These are phyloP conservation scores for Extremus antarcticus DNA, from an alignment of 495 filamentous ascomycete genomes.

Conservation along the genomic window DNA sequence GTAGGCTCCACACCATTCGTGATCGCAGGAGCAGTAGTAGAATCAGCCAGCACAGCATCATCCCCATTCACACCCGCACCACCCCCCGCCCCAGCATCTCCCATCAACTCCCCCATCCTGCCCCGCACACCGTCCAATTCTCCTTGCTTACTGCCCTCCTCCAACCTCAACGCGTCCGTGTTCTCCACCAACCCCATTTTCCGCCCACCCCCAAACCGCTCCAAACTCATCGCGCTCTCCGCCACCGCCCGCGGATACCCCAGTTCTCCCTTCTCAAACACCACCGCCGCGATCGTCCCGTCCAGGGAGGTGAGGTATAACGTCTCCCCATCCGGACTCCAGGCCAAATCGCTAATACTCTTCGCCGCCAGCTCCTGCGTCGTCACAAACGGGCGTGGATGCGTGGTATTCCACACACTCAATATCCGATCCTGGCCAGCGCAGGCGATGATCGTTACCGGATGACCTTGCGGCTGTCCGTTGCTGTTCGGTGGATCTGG, in stretches of 20 bases:
- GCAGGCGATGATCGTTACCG: slow-evolving; percentile 93
- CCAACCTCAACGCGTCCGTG: slow-evolving; percentile 70
- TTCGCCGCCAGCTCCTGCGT: slow-evolving; percentile 79
- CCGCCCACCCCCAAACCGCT: slow-evolving; percentile 81
- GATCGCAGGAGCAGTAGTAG: slow-evolving; percentile 13
- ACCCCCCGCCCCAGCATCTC: slow-evolving; percentile 40
- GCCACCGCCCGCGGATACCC: slow-evolving; percentile 63
- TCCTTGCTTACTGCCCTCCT: slow-evolving; percentile 83
- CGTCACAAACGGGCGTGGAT: slow-evolving; percentile 78
- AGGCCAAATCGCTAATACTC: slow-evolving; percentile 84
- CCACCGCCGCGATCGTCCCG: slow-evolving; percentile 66
- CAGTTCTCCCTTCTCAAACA: slow-evolving; percentile 62
- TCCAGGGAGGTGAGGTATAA: slow-evolving; percentile 80
- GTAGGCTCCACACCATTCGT: slow-evolving; percentile 23
- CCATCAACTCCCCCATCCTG: slow-evolving; percentile 96
- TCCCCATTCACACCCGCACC: slow-evolving; percentile 21
- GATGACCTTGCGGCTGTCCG: slow-evolving; percentile 22
- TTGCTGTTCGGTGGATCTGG: slow-evolving; percentile 40
- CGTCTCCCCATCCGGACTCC: slow-evolving; percentile 84
- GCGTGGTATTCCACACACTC: slow-evolving; percentile 94
- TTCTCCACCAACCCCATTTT: slow-evolving; percentile 85
- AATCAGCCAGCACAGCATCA: slow-evolving; percentile 27
- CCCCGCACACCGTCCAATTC: slow-evolving; percentile 83
- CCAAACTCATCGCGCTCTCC: slow-evolving; percentile 84
- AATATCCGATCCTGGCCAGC: slow-evolving; percentile 93